Evolutionary conservation across 2,329 filamentous ascomycete genomes (phyloP).

Genomic region (Aspergillus ochraceoroseus): DNA sequence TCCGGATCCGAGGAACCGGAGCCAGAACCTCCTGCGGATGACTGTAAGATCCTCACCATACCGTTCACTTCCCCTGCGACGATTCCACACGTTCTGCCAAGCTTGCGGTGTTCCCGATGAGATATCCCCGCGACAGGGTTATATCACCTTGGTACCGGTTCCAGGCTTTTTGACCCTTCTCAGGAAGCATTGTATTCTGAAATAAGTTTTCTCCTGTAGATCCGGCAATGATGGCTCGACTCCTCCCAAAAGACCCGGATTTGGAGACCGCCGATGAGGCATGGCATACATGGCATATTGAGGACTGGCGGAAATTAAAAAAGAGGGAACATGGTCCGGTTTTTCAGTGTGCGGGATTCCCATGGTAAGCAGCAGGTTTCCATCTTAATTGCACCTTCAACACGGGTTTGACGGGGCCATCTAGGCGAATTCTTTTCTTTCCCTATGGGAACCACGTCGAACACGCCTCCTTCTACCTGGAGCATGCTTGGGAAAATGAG

Average conservation of each 20-base stretch:
- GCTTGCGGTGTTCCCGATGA: constrained; percentile 1
- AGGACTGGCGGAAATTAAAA: constrained; percentile 69
- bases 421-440: constrained; percentile 88
- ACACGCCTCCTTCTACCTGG: constrained; percentile 89
- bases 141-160: background rate
- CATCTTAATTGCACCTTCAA: background rate
- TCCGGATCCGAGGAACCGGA: constrained; percentile 56
- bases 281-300: constrained; percentile 79
- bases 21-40: constrained; percentile 55
- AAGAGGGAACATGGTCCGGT: constrained; percentile 82
- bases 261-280: constrained; percentile 73
- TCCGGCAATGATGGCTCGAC: constrained; percentile 77
- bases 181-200: constrained; percentile 14
- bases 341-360: constrained; percentile 79
- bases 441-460: constrained; percentile 93
- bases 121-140: constrained; percentile 14
- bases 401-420: constrained; percentile 22
- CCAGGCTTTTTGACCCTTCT: background rate
- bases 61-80: constrained; percentile 2
- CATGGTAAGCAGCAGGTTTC: constrained; percentile 59
- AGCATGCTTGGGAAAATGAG: constrained; percentile 76
- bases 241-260: constrained; percentile 72
- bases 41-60: constrained; percentile 43
- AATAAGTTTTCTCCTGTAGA: constrained; percentile 46
- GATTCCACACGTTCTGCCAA: constrained; percentile 1